Evolutionary conservation across 371 early-diverging fungal species (phyloP).

Genomic region (Nematocida minor): DNA sequence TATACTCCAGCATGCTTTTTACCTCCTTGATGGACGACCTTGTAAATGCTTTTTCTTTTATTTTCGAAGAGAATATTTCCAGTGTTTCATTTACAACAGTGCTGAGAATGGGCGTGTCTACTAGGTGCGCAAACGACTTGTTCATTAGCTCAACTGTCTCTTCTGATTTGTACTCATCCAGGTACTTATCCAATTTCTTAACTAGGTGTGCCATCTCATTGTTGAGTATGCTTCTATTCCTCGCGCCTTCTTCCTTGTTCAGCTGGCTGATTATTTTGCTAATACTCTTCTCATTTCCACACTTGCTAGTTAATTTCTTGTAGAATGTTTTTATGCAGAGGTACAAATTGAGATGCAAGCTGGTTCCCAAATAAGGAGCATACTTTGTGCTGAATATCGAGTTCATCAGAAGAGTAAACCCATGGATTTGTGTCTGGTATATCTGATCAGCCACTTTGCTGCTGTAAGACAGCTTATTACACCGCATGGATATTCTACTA

Average conservation of each 20-base stretch:
- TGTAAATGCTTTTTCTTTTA: neutral
- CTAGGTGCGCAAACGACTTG: neutral
- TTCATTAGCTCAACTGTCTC: neutral
- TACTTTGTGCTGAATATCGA: neutral
- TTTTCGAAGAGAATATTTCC: neutral
- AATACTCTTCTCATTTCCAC: neutral
- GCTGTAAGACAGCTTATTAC: neutral
- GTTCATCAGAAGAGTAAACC: constrained; percentile 10
- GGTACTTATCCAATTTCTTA: neutral
- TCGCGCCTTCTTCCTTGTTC: neutral
- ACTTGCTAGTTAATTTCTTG: neutral
- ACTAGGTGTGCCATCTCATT: constrained; percentile 1
- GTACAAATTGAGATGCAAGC: constrained; percentile 5
- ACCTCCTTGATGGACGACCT: neutral
- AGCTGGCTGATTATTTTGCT: neutral
- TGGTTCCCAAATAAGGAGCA: neutral
- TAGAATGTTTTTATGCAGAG: constrained; percentile 14
- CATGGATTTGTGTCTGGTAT: neutral
- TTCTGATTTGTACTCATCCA: neutral
- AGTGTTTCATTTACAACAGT: neutral
- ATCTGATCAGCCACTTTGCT: neutral
- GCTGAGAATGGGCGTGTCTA: neutral
- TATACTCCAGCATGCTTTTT: neutral
- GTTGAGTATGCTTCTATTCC: neutral
- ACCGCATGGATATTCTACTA: neutral